phyloP scores from a whole-genome alignment of 2,329 filamentous ascomycete species.

The Aureobasidium sp. region DNA sequence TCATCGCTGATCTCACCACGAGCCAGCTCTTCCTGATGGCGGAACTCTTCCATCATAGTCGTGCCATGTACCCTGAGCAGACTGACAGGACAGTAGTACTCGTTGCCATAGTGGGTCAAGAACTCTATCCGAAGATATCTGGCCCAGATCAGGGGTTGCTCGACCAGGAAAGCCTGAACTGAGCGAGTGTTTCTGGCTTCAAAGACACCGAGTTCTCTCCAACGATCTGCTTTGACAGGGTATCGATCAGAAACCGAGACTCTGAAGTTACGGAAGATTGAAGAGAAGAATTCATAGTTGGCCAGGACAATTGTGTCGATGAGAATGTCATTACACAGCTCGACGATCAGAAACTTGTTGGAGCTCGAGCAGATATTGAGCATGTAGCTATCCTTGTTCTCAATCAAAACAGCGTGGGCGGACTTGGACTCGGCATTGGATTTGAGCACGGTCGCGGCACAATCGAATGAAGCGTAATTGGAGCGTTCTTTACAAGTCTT shows the following conservation, averaged over 20 bases:
- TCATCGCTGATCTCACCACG: slow-evolving; percentile 55
- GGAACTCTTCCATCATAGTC: slow-evolving; percentile 89
- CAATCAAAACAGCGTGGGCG: slow-evolving; percentile 77
- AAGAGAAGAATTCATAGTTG: slow-evolving; percentile 99
- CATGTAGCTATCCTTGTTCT: slow-evolving; percentile 99
- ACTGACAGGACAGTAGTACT: slow-evolving; percentile 93
- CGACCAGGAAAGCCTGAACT: slow-evolving; percentile 88
- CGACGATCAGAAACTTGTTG: slow-evolving; percentile 91
- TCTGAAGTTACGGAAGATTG: slow-evolving; percentile 84
- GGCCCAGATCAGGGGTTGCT: slow-evolving; percentile 92
- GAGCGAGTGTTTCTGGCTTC: slow-evolving; percentile 89
- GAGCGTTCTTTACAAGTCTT: slow-evolving; percentile 97
- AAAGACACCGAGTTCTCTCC: slow-evolving; percentile 81
- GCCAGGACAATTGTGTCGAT: slow-evolving; percentile 95
- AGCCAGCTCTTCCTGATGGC: slow-evolving; percentile 69
- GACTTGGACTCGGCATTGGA: slow-evolving; percentile 82
- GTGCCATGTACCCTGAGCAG: slow-evolving; percentile 86
- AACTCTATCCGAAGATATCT: slow-evolving; percentile 90
- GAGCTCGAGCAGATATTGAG: slow-evolving; percentile 78
- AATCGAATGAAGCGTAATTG: slow-evolving; percentile 96
- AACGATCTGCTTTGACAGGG: slow-evolving; percentile 84
- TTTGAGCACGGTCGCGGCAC: slow-evolving; percentile 87
- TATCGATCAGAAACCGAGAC: slow-evolving; percentile 93
- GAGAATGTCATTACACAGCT: slow-evolving; percentile 78
- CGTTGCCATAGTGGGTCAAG: slow-evolving; percentile 86